Evolutionary conservation across 2,329 filamentous ascomycete genomes (phyloP).

Genomic region (Aureobasidium sp.): DNA sequence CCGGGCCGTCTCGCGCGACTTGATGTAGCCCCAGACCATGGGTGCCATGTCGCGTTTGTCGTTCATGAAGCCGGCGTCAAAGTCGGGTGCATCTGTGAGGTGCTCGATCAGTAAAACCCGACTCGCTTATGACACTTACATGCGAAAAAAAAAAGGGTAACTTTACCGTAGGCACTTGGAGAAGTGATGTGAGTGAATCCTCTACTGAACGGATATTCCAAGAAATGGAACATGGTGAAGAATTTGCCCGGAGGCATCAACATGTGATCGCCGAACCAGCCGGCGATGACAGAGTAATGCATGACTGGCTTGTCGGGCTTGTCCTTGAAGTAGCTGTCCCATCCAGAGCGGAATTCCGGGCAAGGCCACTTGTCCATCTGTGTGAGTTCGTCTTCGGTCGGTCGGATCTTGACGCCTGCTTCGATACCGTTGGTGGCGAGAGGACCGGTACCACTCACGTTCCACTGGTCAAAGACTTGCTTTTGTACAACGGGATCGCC

Average conservation of each 20-base stretch:
- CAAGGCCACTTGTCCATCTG: constrained; percentile 68
- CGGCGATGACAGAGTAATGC: constrained; percentile 55
- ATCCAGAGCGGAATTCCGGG: constrained; percentile 65
- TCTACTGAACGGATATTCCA: constrained; percentile 70
- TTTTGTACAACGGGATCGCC: constrained; percentile 68
- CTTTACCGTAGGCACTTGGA: constrained; percentile 57
- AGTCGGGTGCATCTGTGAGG: constrained; percentile 15
- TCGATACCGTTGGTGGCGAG: constrained; percentile 71
- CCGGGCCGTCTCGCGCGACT: constrained; percentile 70
- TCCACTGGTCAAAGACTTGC: constrained; percentile 69
- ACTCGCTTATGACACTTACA: too few relatives aligned
- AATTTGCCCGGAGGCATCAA: constrained; percentile 67
- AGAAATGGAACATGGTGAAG: constrained; percentile 78
- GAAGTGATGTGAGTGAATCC: constrained; percentile 64
- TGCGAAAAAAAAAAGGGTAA: too few relatives aligned
- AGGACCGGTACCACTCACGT: constrained; percentile 69
- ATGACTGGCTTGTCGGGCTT: constrained; percentile 83
- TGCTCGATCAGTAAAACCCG: background rate
- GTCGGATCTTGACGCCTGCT: constrained; percentile 70
- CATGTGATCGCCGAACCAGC: constrained; percentile 40
- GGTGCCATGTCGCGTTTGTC: constrained; percentile 78
- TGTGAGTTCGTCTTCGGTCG: constrained; percentile 59
- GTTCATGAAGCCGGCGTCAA: constrained; percentile 68
- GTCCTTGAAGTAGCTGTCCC: constrained; percentile 76
- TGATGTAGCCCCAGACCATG: constrained; percentile 60